Evolutionary conservation across 345 rosid species (phyloP).

Genomic region (Euphorbia tirucalli): DNA sequence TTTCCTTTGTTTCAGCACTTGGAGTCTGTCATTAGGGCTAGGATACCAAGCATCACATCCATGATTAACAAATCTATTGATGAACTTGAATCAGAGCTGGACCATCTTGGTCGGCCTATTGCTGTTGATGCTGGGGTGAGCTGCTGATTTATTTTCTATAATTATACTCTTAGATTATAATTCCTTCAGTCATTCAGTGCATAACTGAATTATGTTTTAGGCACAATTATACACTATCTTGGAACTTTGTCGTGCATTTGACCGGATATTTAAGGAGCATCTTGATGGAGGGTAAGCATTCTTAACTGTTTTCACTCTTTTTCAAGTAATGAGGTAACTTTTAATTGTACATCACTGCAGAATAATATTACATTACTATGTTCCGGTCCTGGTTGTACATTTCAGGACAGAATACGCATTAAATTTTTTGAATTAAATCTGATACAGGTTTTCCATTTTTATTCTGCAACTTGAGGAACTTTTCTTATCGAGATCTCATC

Average conservation of each 20-base stretch:
- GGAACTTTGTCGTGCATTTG: slow-evolving; percentile 46
- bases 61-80: slow-evolving; percentile 85
- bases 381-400: neutral
- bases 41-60: slow-evolving; percentile 81
- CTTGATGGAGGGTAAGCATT: slow-evolving; percentile 41
- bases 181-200: neutral
- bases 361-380: neutral
- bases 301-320: neutral
- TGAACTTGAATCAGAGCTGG: slow-evolving; percentile 88
- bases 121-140: slow-evolving; percentile 94
- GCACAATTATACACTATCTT: slow-evolving; percentile 38
- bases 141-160: slow-evolving; percentile 6
- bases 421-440: neutral
- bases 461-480: neutral
- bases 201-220: slow-evolving; percentile 17
- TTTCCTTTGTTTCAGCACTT: slow-evolving; percentile 58
- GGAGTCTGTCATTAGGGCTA: slow-evolving; percentile 82
- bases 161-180: neutral
- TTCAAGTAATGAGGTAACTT: neutral
- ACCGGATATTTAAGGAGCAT: slow-evolving; percentile 40
- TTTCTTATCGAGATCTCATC: neutral
- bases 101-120: slow-evolving; percentile 81
- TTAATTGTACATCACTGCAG: neutral
- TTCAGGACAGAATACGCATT: neutral
- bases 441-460: neutral